Percentiles rank a stretch among this genome's conserved stretches.
These are phyloP conservation scores for Colletotrichum aenigma DNA, from an alignment of 2,329 filamentous ascomycete genomes.

Conservation along the genomic window DNA sequence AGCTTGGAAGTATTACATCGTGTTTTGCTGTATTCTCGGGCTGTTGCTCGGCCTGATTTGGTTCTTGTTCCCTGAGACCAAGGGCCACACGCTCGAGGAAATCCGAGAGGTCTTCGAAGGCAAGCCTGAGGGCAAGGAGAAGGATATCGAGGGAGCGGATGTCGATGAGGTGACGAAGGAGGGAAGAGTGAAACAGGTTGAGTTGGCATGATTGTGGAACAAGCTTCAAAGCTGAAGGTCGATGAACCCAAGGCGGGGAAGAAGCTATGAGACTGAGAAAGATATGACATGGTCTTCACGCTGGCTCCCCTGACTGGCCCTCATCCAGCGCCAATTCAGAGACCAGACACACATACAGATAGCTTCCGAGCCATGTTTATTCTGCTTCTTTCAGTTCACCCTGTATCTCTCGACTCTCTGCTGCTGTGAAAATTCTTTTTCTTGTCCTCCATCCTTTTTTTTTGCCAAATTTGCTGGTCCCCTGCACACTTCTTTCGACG, in stretches of 20 bases:
- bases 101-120: slow-evolving; percentile 19
- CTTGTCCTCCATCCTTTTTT: not conserved
- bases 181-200: not conserved
- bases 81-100: slow-evolving; percentile 25
- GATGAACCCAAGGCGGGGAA: not conserved
- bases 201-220: not conserved
- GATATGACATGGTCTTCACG: not conserved
- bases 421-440: not conserved
- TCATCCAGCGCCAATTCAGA: not conserved
- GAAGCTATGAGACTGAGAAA: not conserved
- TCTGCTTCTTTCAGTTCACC: not conserved
- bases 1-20: slow-evolving; percentile 25
- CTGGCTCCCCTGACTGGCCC: not conserved
- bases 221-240: not conserved
- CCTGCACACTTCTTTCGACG: not conserved
- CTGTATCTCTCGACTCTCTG: not conserved
- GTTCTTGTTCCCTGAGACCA: slow-evolving; percentile 32
- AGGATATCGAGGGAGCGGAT: not conserved
- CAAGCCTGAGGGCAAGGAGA: not conserved
- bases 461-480: not conserved
- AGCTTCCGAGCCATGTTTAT: not conserved
- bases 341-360: not conserved
- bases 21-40: slow-evolving; percentile 22
- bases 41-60: slow-evolving; percentile 24
- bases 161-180: not conserved